Evolutionary conservation across 1,284 basidiomycete genomes (phyloP), one percentile per base, ranked within the genome.

Genomic region (Ceratobasidium sp.): DNA sequence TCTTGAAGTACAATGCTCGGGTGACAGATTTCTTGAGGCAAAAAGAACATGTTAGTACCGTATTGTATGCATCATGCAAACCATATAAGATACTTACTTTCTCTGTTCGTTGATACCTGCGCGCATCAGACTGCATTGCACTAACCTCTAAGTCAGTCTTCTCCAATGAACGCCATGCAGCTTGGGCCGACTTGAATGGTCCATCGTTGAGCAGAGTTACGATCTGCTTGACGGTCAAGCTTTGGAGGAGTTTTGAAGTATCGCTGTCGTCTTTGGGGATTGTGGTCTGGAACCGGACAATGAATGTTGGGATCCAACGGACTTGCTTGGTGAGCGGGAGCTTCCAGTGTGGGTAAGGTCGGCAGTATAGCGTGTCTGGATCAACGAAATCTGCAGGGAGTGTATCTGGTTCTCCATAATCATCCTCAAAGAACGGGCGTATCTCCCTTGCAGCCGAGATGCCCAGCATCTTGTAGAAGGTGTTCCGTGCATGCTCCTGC

Each of bases 261-360:
- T 52, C 67, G 33, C 50, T 54, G 15, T 42, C 12, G 20, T 69
- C 50, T 13, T 56, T 69, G 9, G 67, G 67, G 38, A 69, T 20
- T 56, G 67, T 54, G 9, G 52, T 33, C 28, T 38, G 20, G 38
- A 69, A 69, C 10, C 52, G 33, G 1, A 69, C 10, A 2, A 69
- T 56, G 40, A 38, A 69, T 2, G 52, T 69, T 15, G 26, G n/a
- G 46, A 69, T 40, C 50, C 67, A 69, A 17, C 50, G 33, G 15
- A 54, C 28, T 33, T 69, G 67, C 52, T 56, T 56, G 5, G 33
- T 15, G 40, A 69, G 67, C 3, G 46, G 26, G 33, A 38, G 4
- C 46, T 69, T 56, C 67, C 67, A 69, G 52, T 69, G 67, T 20
- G 67, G 67, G 20, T 56, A 40, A 15, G 67, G 67, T 13, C n/a